Evolutionary conservation across 2,329 filamentous ascomycete species (phyloP).

Genomic region (Alternaria sp.): DNA sequence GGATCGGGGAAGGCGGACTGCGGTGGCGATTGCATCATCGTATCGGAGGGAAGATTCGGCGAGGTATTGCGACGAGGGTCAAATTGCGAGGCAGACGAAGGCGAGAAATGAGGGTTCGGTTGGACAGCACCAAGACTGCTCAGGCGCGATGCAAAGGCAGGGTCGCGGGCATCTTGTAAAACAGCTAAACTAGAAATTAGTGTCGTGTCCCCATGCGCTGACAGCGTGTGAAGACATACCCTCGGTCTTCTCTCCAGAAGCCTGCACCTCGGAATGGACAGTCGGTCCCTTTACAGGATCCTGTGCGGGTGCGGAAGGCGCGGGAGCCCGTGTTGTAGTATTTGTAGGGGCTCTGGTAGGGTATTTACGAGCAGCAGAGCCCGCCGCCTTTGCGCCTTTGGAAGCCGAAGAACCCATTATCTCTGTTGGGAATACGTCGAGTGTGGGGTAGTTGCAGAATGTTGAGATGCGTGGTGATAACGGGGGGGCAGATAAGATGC

Average conservation of each 20-base stretch:
- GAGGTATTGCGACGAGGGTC: slow-evolving; percentile 40
- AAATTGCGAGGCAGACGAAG: slow-evolving; percentile 58
- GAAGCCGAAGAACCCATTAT: slow-evolving; percentile 66
- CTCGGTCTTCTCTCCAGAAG: slow-evolving; percentile 48
- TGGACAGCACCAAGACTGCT: slow-evolving; percentile 66
- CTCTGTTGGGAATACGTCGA: slow-evolving; percentile 6
- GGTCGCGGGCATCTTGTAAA: slow-evolving; percentile 66
- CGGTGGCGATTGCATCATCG: slow-evolving; percentile 40
- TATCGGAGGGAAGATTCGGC: slow-evolving; percentile 31
- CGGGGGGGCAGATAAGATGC: slow-evolving; percentile 23
- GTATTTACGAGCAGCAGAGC: slow-evolving; percentile 61
- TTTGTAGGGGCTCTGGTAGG: slow-evolving; percentile 56
- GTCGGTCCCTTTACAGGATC: slow-evolving; percentile 46
- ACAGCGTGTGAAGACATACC: slow-evolving; percentile 30
- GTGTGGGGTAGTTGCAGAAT: slow-evolving; percentile 17
- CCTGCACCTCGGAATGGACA: slow-evolving; percentile 49
- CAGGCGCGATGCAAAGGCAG: slow-evolving; percentile 79
- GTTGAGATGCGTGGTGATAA: slow-evolving; percentile 36
- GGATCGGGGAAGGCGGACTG: slow-evolving; percentile 42
- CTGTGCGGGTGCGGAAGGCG: slow-evolving; percentile 37
- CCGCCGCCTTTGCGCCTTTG: slow-evolving; percentile 60
- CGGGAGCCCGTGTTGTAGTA: slow-evolving; percentile 38
- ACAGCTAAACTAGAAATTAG: slow-evolving; percentile 52
- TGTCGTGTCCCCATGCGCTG: neutral
- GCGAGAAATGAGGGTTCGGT: slow-evolving; percentile 63